phyloP scores from a whole-genome alignment of 257 asterid genomes.

The Gynochthodes officinalis region DNA sequence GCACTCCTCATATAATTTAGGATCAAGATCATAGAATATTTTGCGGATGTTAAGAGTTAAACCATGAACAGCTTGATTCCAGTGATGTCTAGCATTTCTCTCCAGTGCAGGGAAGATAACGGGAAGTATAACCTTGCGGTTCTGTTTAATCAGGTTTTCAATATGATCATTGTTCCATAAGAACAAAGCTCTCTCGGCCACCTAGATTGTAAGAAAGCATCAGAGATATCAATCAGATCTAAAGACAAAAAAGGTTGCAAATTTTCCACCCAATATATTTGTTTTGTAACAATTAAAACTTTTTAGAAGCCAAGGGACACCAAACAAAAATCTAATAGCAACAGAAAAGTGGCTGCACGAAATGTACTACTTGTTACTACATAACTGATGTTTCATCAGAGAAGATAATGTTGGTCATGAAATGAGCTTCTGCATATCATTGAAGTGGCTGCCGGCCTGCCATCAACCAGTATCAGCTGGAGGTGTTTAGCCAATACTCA shows the following conservation, averaged over 20 bases:
- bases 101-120: conserved; percentile 76
- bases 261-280: background rate
- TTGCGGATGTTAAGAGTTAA: conserved; percentile 67
- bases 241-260: background rate
- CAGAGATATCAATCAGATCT: conserved; percentile 1
- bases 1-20: conserved; percentile 69
- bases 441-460: background rate
- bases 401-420: background rate
- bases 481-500: background rate
- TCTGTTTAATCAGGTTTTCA: conserved; percentile 65
- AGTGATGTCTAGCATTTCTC: conserved; percentile 67
- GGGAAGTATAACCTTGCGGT: conserved; percentile 68
- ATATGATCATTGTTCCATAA: conserved; percentile 85
- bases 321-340: background rate
- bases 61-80: conserved; percentile 83
- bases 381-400: background rate
- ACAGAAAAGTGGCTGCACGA: background rate
- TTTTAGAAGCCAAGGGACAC: background rate
- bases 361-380: background rate
- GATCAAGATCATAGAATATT: conserved; percentile 71
- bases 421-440: background rate
- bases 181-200: conserved; percentile 80
- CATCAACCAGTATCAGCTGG: background rate
- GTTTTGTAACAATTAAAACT: background rate
- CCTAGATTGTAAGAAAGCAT: conserved; percentile 33